phyloP scores from a whole-genome alignment of 2,329 filamentous ascomycete genomes.

The Pseudocercospora crystallina region DNA sequence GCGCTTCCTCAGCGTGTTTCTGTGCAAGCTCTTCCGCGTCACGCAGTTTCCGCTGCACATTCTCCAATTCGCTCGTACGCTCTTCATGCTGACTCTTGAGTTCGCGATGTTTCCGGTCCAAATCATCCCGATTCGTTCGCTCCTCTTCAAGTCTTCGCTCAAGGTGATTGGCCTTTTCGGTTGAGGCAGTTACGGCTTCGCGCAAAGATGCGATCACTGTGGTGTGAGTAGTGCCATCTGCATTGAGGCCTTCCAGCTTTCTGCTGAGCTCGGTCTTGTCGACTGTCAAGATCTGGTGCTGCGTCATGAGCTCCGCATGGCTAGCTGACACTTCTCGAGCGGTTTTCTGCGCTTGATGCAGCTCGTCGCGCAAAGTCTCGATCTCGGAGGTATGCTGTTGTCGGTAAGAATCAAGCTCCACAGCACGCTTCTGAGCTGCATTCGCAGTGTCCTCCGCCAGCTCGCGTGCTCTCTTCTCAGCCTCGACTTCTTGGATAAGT shows the following conservation, averaged over 20 bases:
- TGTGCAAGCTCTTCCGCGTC: conserved; percentile 88
- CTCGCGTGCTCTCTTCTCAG: conserved; percentile 77
- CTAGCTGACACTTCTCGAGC: conserved; percentile 79
- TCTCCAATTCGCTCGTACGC: conserved; percentile 73
- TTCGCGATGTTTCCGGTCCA: conserved; percentile 73
- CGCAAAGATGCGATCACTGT: conserved; percentile 73
- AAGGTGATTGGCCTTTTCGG: conserved; percentile 71
- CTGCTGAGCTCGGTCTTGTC: conserved; percentile 77
- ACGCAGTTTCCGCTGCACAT: conserved; percentile 68
- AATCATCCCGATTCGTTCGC: conserved; percentile 67
- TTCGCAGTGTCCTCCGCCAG: conserved; percentile 85
- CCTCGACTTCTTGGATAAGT: conserved; percentile 68
- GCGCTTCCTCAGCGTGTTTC: conserved; percentile 82
- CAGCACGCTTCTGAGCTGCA: conserved; percentile 77
- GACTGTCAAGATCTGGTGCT: conserved; percentile 73
- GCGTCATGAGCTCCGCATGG: conserved; percentile 72
- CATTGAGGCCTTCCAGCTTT: conserved; percentile 66
- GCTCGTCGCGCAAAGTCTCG: conserved; percentile 78
- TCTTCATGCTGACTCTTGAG: conserved; percentile 82
- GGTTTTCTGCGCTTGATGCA: conserved; percentile 76
- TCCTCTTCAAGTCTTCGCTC: conserved; percentile 85
- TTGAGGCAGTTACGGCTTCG: conserved; percentile 74
- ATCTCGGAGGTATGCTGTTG: conserved; percentile 82
- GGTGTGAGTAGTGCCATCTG: conserved; percentile 67
- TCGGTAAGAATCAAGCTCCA: conserved; percentile 79